Conservation (phyloP, 768 basidiomycete species). For the Tricholoma terreum region DNA sequence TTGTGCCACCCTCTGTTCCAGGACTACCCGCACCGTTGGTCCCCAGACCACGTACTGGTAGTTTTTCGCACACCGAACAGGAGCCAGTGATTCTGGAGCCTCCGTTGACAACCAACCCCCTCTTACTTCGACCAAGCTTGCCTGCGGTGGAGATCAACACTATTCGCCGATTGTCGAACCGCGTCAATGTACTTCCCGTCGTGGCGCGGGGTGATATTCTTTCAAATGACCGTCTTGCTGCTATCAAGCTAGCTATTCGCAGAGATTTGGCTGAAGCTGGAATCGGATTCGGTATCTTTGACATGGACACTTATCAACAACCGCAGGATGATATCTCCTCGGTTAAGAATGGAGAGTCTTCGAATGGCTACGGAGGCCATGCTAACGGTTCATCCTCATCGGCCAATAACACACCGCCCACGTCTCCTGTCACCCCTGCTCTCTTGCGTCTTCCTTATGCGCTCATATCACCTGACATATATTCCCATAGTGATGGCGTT, state of each 20-base stretch:
- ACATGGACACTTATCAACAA: constrained; percentile 59
- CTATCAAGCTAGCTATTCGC: constrained; percentile 77
- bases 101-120: constrained; percentile 70
- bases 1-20: constrained; percentile 68
- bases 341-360: constrained; percentile 47
- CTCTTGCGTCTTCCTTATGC: constrained; percentile 77
- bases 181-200: constrained; percentile 87
- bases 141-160: constrained; percentile 70
- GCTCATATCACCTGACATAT: constrained; percentile 78
- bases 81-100: constrained; percentile 81
- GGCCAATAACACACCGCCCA: constrained; percentile 58
- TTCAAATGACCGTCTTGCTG: constrained; percentile 76
- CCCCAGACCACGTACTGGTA: constrained; percentile 65
- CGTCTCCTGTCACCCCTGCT: constrained; percentile 59
- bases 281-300: constrained; percentile 89
- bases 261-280: constrained; percentile 80
- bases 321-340: constrained; percentile 44
- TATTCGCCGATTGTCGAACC: constrained; percentile 74
- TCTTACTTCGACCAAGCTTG: constrained; percentile 63
- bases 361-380: constrained; percentile 49
- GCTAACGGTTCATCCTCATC: constrained; percentile 51
- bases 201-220: constrained; percentile 79
- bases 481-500: constrained; percentile 82
- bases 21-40: constrained; percentile 66
- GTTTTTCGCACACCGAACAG: constrained; percentile 67